Conservation (phyloP, 768 basidiomycete genomes). For the Saitozyma podzolica region DNA sequence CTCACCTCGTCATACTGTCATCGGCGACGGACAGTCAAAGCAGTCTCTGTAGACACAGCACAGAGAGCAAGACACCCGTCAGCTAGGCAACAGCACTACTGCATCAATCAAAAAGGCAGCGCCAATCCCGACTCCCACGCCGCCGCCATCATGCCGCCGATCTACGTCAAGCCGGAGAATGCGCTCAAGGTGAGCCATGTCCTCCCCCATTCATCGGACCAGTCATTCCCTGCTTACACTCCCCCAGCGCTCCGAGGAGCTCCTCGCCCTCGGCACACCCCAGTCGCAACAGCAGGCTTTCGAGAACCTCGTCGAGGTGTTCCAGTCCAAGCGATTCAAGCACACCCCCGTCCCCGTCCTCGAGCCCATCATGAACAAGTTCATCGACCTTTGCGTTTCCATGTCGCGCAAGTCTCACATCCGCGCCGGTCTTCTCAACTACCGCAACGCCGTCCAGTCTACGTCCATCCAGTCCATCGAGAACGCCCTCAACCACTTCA, state of each 20-base stretch:
- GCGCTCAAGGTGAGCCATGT: conserved; percentile 49
- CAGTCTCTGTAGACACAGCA: not conserved
- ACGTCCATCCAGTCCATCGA: conserved; percentile 88
- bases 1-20: too few species aligned
- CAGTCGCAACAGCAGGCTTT: conserved; percentile 51
- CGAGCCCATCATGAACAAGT: conserved; percentile 93
- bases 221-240: conserved; percentile 2
- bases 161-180: conserved; percentile 52
- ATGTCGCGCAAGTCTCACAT: conserved; percentile 91
- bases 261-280: conserved; percentile 49
- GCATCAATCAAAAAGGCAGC: too few species aligned
- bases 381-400: conserved; percentile 93
- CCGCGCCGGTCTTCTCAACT: conserved; percentile 93
- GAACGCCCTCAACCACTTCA: conserved; percentile 80
- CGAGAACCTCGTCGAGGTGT: conserved; percentile 50
- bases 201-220: too few species aligned
- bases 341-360: conserved; percentile 82
- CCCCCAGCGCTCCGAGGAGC: conserved; percentile 49
- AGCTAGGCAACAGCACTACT: not conserved
- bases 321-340: conserved; percentile 75
- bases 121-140: not conserved
- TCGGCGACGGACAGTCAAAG: too few species aligned
- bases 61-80: conserved; percentile 22
- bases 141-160: conserved; percentile 42
- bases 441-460: conserved; percentile 97